Evolutionary conservation across 176 grass and related monocot genomes (phyloP).

Genomic region (Triticum aestivum): DNA sequence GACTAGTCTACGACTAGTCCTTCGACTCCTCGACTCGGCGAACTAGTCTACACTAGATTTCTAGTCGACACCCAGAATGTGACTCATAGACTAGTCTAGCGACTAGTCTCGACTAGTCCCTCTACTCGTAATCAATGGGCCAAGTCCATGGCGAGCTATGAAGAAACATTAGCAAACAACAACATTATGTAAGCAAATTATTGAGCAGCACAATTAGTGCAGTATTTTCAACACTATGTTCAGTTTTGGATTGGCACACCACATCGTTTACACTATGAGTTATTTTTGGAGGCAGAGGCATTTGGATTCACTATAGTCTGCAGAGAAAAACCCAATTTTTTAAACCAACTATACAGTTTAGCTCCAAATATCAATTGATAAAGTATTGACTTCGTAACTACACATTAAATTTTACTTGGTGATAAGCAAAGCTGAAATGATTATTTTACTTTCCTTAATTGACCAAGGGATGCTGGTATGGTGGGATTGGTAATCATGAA

Average conservation of each 20-base stretch:
- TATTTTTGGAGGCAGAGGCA: background rate
- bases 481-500: background rate
- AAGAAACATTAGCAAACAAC: background rate
- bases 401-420: background rate
- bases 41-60: too few relatives aligned
- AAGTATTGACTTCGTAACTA: background rate
- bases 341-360: background rate
- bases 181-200: background rate
- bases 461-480: background rate
- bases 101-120: too few relatives aligned
- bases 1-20: too few relatives aligned
- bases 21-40: too few relatives aligned
- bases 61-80: too few relatives aligned
- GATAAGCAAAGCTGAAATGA: background rate
- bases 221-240: background rate
- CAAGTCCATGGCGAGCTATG: background rate
- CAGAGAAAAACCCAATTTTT: background rate
- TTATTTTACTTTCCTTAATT: background rate
- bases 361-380: background rate
- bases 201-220: background rate
- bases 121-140: too few relatives aligned
- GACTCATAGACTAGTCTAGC: too few relatives aligned
- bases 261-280: background rate
- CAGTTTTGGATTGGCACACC: background rate
- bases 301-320: background rate